These are phyloP conservation scores for Aspergillus nanangensis DNA, from an alignment of 495 filamentous ascomycete genomes.

Conservation along the genomic window DNA sequence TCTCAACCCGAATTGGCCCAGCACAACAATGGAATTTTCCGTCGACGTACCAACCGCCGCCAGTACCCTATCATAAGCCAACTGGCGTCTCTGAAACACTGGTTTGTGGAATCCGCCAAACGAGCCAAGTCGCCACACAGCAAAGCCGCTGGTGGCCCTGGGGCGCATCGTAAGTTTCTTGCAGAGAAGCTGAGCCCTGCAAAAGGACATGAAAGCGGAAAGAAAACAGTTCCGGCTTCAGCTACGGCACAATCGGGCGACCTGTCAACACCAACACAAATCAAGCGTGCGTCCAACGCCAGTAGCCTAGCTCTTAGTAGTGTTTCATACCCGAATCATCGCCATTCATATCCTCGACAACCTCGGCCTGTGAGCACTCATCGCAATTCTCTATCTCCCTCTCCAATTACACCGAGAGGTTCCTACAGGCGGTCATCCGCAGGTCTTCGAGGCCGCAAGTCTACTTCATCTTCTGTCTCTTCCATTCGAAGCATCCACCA, in stretches of 20 bases:
- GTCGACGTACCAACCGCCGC: conserved; percentile 50
- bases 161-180: conserved; percentile 33
- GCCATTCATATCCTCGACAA: conserved; percentile 45
- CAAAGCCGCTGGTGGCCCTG: conserved; percentile 23
- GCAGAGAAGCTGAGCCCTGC: conserved; percentile 40
- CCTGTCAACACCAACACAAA: conserved; percentile 36
- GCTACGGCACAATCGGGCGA: conserved; percentile 20
- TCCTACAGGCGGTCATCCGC: conserved; percentile 71
- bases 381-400: conserved; percentile 83
- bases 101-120: conserved; percentile 76
- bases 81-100: conserved; percentile 81
- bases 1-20: conserved; percentile 61
- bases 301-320: conserved; percentile 45
- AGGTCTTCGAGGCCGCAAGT: conserved; percentile 86
- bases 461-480: conserved; percentile 91
- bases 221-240: conserved; percentile 22
- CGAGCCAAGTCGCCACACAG: conserved; percentile 61
- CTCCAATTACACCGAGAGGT: conserved; percentile 81
- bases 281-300: conserved; percentile 39
- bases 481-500: conserved; percentile 91
- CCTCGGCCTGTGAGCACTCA: conserved; percentile 50
- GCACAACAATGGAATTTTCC: conserved; percentile 50
- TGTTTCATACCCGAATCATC: conserved; percentile 42
- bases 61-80: conserved; percentile 73
- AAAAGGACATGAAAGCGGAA: conserved; percentile 35